Conservation (phyloP, 2,329 filamentous ascomycete genomes). For the Ophiocordyceps polyrhachis-furcata region DNA sequence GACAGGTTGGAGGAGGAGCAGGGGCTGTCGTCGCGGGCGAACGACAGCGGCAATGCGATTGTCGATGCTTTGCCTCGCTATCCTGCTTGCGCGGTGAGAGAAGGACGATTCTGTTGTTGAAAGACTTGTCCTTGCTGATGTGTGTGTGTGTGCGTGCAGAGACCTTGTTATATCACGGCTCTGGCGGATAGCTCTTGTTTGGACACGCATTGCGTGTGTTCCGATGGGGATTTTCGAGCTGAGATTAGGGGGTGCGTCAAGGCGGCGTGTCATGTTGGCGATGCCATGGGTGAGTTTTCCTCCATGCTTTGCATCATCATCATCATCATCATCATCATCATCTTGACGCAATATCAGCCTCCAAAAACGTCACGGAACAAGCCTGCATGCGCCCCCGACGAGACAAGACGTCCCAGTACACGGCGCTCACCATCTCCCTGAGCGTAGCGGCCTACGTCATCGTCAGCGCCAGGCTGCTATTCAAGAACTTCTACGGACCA, state of each 20-base stretch:
- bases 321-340: no score
- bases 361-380: conserved; percentile 2
- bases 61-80: background rate
- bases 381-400: conserved; percentile 1
- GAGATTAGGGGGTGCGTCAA: background rate
- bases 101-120: background rate
- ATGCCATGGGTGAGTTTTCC: background rate
- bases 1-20: background rate
- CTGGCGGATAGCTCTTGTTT: background rate
- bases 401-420: conserved; percentile 1
- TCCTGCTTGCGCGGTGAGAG: background rate
- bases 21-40: background rate
- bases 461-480: conserved; percentile 6
- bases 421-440: conserved; percentile 4
- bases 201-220: background rate
- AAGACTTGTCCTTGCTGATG: background rate
- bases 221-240: background rate
- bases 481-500: conserved; percentile 11
- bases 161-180: background rate
- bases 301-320: no score
- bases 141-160: background rate
- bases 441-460: conserved; percentile 5
- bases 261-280: background rate
- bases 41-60: background rate
- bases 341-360: no score